phyloP scores from a whole-genome alignment of 306 rosid species.

The Prosopis cineraria region DNA sequence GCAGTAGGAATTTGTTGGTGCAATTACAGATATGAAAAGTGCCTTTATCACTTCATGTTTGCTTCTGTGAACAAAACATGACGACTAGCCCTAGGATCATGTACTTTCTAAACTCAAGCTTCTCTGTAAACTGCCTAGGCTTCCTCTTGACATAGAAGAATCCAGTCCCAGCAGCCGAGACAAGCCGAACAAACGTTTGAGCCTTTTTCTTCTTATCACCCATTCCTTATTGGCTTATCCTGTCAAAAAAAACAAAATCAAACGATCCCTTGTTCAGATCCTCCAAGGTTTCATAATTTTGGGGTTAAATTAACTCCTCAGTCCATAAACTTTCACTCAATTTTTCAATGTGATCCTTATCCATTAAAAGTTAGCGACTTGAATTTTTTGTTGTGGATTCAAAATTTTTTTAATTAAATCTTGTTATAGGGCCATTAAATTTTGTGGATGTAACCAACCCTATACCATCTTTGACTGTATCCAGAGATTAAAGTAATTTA shows the following conservation, averaged over 20 bases:
- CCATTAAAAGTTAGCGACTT: background rate
- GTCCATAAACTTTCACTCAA: background rate
- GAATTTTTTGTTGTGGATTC: too few relatives aligned
- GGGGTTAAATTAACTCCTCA: background rate
- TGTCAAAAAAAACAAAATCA: constrained; percentile 7
- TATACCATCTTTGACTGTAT: background rate
- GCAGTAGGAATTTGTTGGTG: too few relatives aligned
- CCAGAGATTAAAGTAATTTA: background rate
- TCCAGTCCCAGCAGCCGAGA: constrained; percentile 94
- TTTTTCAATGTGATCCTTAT: background rate
- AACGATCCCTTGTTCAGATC: background rate
- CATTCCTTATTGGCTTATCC: constrained; percentile 49
- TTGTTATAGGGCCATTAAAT: background rate
- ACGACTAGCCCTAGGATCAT: constrained; percentile 85
- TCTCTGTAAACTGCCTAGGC: constrained; percentile 75
- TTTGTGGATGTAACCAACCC: background rate
- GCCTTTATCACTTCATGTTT: constrained; percentile 70
- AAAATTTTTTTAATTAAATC: too few relatives aligned
- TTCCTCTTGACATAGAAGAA: constrained; percentile 95
- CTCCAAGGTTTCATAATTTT: background rate
- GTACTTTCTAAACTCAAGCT: constrained; percentile 87
- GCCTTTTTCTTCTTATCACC: constrained; percentile 92
- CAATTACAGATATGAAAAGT: too few relatives aligned
- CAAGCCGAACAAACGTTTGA: constrained; percentile 75
- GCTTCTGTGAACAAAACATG: constrained; percentile 95